A percentile compares a stretch with the other conserved stretches of the same genome.
phyloP scores from a whole-genome alignment of 495 filamentous ascomycete species.

The Podospora pseudocomata region DNA sequence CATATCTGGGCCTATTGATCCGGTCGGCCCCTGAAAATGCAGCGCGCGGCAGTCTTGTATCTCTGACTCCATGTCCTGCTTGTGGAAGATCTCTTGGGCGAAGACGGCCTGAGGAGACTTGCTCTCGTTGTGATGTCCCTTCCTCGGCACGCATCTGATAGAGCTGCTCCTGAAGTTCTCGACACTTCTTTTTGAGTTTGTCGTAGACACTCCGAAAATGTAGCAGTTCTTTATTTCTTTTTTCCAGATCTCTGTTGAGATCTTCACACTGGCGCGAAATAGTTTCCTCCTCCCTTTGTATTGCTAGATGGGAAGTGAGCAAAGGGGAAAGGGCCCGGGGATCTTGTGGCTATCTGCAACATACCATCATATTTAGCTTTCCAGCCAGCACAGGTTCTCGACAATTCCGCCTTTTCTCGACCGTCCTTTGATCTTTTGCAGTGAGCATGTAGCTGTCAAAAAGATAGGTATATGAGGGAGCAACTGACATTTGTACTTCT shows the following conservation, averaged over 20 bases:
- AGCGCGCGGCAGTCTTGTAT: background rate
- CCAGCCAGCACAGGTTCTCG: background rate
- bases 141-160: background rate
- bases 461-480: background rate
- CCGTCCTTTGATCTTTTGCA: slow-evolving; percentile 54
- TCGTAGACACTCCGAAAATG: background rate
- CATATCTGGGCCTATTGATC: background rate
- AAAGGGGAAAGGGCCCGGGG: background rate
- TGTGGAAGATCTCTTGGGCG: background rate
- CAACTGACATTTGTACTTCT: slow-evolving; percentile 76
- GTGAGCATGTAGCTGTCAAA: background rate
- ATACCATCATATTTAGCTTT: background rate
- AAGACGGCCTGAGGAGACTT: background rate
- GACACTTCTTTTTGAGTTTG: background rate
- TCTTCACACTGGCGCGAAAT: background rate
- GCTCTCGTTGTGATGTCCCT: background rate
- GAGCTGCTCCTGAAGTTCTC: background rate
- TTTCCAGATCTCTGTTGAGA: slow-evolving; percentile 1
- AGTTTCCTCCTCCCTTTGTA: background rate
- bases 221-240: background rate
- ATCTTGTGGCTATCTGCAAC: background rate
- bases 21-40: background rate
- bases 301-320: background rate
- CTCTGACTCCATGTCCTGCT: background rate
- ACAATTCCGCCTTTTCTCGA: slow-evolving; percentile 20